Evolutionary conservation across 441 rosid species (phyloP).

Genomic region (Adansonia rubrostipa): DNA sequence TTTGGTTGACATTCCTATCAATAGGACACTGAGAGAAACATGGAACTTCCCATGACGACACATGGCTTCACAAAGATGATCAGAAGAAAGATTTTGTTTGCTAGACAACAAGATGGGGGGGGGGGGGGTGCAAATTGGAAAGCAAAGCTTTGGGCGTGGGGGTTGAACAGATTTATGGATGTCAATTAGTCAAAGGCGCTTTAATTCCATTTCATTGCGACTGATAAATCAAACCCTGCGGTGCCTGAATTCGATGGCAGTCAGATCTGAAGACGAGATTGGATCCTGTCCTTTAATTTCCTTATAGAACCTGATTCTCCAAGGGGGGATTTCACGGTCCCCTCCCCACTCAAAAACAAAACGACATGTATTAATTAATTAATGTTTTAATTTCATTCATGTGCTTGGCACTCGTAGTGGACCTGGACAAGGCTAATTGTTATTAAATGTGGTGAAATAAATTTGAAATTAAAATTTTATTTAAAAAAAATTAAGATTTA

Average conservation of each 20-base stretch:
- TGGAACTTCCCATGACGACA: not conserved
- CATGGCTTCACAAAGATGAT: constrained; percentile 9
- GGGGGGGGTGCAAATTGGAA: not conserved
- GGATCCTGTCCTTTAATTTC: no score
- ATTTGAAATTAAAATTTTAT: no score
- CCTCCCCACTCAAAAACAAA: not conserved
- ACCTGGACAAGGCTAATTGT: not conserved
- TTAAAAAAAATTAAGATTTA: no score
- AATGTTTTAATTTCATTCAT: not conserved
- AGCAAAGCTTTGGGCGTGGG: no score
- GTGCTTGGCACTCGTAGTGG: not conserved
- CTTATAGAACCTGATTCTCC: constrained; percentile 20
- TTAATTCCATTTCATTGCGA: not conserved
- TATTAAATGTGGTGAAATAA: no score
- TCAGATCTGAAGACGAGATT: not conserved
- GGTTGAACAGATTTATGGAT: not conserved
- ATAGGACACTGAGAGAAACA: not conserved
- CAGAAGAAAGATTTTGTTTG: not conserved
- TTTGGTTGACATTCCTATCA: not conserved
- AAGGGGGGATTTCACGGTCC: not conserved
- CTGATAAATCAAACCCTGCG: not conserved
- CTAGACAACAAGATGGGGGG: no score
- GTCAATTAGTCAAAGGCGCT: no score
- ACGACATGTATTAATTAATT: no score
- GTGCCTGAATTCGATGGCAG: not conserved